These are phyloP conservation scores for Blastocrithidia nonstop DNA, from an alignment of 208 protist species.

Conservation along the genomic window DNA sequence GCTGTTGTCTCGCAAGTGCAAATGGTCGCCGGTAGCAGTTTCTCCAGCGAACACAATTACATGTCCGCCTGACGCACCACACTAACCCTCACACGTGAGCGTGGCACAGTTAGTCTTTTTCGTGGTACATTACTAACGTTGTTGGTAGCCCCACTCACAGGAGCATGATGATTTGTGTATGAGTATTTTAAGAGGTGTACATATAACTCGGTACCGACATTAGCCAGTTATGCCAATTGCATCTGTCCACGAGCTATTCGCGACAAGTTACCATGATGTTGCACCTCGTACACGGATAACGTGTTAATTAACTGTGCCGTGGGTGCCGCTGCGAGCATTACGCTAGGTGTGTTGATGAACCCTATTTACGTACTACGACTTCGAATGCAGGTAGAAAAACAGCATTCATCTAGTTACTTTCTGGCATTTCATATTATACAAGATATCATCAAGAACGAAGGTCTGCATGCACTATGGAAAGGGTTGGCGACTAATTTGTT, in stretches of 20 bases:
- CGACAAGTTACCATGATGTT: constrained; percentile 16
- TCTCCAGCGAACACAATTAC: constrained; percentile 51
- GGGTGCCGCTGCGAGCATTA: constrained; percentile 34
- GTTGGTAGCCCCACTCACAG: constrained; percentile 44
- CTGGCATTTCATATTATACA: constrained; percentile 21
- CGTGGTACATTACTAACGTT: constrained; percentile 62
- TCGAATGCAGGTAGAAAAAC: constrained; percentile 41
- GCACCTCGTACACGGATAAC: constrained; percentile 55
- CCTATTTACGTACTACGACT: constrained; percentile 69
- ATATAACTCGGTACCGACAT: constrained; percentile 18
- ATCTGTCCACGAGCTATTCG: constrained; percentile 10
- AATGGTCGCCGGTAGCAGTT: constrained; percentile 58
- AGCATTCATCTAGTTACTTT: constrained; percentile 15
- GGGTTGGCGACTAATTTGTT: constrained; percentile 54
- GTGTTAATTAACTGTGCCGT: constrained; percentile 49
- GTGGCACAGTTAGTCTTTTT: constrained; percentile 39
- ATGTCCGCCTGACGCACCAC: constrained; percentile 46
- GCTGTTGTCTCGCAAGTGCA: constrained; percentile 70
- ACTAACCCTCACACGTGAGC: constrained; percentile 30
- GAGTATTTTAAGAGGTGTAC: constrained; percentile 44
- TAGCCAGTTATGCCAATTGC: constrained; percentile 7
- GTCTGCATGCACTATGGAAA: constrained; percentile 43
- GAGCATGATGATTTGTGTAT: constrained; percentile 74
- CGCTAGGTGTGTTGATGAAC: constrained; percentile 55
- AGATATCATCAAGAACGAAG: constrained; percentile 38